Conservation (phyloP, 192 early-diverging fungal species). For the Coemansia reversa region DNA sequence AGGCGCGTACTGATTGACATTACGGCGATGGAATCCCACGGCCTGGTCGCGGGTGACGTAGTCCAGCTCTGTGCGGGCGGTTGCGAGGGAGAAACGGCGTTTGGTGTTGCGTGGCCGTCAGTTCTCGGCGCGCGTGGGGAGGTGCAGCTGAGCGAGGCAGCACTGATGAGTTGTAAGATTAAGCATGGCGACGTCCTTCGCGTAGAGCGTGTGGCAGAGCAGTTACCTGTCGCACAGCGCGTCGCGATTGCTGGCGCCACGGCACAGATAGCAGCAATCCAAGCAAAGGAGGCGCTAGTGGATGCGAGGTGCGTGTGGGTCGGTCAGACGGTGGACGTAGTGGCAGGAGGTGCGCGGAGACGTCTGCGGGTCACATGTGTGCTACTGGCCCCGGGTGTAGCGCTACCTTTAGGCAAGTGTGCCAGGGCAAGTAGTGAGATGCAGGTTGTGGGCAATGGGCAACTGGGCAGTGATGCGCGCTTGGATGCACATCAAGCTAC, state of each 20-base stretch:
- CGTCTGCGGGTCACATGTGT: constrained; percentile 21
- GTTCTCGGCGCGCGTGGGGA: constrained; percentile 11
- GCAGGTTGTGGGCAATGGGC: not conserved
- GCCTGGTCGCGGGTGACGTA: constrained; percentile 34
- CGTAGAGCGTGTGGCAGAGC: constrained; percentile 15
- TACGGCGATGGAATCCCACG: constrained; percentile 21
- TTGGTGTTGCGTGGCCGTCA: constrained; percentile 46
- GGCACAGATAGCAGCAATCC: constrained; percentile 10
- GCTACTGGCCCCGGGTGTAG: not conserved
- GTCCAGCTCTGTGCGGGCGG: constrained; percentile 13
- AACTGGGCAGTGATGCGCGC: not conserved
- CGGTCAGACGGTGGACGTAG: constrained; percentile 35
- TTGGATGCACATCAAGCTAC: too few species aligned
- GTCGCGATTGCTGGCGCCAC: constrained; percentile 13
- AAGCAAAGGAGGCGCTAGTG: constrained; percentile 27
- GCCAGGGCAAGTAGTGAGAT: constrained; percentile 7
- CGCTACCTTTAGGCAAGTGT: constrained; percentile 1
- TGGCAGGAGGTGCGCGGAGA: constrained; percentile 15
- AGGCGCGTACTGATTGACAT: constrained; percentile 27
- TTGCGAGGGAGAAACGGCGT: constrained; percentile 2
- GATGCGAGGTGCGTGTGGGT: constrained; percentile 26
- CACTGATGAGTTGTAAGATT: constrained; percentile 30
- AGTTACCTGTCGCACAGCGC: constrained; percentile 5
- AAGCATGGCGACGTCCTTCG: constrained; percentile 35
- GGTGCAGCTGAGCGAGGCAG: constrained; percentile 22